These are phyloP conservation scores for Tetrahymena borealis DNA, from an alignment of 73 alveolate species.

Conservation along the genomic window DNA sequence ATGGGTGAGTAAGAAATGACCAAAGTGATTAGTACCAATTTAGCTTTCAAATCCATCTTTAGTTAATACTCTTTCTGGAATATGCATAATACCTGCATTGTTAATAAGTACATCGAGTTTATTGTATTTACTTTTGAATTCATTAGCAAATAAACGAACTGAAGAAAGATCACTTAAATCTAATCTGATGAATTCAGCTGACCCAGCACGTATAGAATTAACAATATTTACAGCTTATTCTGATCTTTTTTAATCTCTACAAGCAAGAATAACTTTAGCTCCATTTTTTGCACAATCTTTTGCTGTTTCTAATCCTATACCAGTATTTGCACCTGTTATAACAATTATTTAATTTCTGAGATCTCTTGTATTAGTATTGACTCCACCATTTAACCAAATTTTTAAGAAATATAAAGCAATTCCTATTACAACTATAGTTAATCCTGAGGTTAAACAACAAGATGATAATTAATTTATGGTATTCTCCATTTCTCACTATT, in stretches of 20 bases:
- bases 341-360: background rate
- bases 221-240: background rate
- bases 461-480: too few species aligned
- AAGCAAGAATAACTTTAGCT: conserved; percentile 9
- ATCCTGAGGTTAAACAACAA: too few species aligned
- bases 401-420: background rate
- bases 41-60: conserved; percentile 6
- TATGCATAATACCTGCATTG: conserved; percentile 31
- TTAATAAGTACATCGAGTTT: conserved; percentile 14
- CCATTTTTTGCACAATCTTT: background rate
- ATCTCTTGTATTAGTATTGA: background rate
- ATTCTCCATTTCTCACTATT: too few species aligned
- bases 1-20: conserved; percentile 28
- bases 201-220: background rate
- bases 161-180: background rate
- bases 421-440: too few species aligned
- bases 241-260: background rate
- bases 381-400: conserved; percentile 1
- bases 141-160: background rate
- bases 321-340: conserved; percentile 20
- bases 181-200: background rate
- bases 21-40: conserved; percentile 41
- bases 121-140: background rate
- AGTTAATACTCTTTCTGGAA: conserved; percentile 6
- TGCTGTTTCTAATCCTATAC: conserved; percentile 15